Conservation (phyloP, 2,329 filamentous ascomycete species). For the Drechslerella stenobrocha region DNA sequence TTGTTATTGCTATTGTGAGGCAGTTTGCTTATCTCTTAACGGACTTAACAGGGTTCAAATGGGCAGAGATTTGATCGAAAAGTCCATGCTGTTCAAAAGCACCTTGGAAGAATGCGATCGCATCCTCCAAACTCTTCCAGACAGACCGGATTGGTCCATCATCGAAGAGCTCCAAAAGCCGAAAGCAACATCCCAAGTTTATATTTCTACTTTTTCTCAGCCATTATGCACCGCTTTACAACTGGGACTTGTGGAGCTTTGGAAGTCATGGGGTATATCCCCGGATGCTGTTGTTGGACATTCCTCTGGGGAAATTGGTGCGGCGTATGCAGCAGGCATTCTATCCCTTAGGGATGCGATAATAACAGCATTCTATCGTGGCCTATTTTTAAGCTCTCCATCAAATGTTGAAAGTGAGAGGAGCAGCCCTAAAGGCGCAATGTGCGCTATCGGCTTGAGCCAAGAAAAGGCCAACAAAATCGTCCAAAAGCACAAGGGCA, state of each 20-base stretch:
- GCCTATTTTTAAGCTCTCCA: constrained; percentile 51
- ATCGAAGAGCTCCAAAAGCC: constrained; percentile 28
- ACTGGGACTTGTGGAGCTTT: constrained; percentile 58
- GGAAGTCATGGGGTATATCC: constrained; percentile 54
- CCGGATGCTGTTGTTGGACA: constrained; percentile 57
- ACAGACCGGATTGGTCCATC: constrained; percentile 24
- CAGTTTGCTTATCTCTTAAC: not conserved
- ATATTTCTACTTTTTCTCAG: constrained; percentile 58
- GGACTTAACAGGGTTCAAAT: constrained; percentile 17
- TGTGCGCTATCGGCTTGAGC: constrained; percentile 56
- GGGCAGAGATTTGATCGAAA: constrained; percentile 21
- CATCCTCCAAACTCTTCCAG: constrained; percentile 21
- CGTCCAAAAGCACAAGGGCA: constrained; percentile 29
- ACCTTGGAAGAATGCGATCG: constrained; percentile 24
- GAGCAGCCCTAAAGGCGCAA: constrained; percentile 53
- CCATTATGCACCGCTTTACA: constrained; percentile 63
- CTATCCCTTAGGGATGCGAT: constrained; percentile 56
- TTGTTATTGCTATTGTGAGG: too few relatives aligned
- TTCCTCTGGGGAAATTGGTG: constrained; percentile 58
- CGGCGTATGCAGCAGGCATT: constrained; percentile 57
- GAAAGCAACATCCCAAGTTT: constrained; percentile 17
- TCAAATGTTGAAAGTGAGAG: not conserved
- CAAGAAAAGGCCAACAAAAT: constrained; percentile 52
- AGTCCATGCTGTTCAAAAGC: constrained; percentile 7
- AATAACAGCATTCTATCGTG: constrained; percentile 57